These are phyloP conservation scores for Dendrobium nobile DNA, from an alignment of 106 monocot species.

Conservation along the genomic window DNA sequence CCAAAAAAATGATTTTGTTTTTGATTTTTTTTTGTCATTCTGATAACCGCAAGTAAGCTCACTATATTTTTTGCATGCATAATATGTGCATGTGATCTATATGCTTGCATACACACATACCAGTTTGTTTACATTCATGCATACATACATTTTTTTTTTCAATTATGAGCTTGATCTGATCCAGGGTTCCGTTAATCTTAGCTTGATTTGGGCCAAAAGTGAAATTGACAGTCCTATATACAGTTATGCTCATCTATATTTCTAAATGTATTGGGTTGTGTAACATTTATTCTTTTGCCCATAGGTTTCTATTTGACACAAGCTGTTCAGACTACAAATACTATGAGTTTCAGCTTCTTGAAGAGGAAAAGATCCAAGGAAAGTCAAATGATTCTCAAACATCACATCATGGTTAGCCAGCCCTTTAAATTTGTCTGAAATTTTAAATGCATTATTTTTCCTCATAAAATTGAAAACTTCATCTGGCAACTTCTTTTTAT, in stretches of 20 bases:
- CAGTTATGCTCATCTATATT: background rate
- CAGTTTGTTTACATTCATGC: background rate
- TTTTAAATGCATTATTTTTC: background rate
- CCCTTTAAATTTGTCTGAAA: background rate
- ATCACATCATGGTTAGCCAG: slow-evolving; percentile 35
- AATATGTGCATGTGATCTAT: background rate
- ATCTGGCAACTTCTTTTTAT: background rate
- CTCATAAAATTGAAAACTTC: background rate
- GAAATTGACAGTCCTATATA: background rate
- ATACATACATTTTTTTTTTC: background rate
- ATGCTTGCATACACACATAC: background rate
- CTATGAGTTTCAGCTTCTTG: slow-evolving; percentile 62
- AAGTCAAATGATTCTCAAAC: slow-evolving; percentile 53
- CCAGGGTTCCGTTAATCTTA: background rate
- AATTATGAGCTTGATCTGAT: background rate
- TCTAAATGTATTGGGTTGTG: background rate
- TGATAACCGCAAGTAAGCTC: too few species aligned
- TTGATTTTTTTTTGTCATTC: too few species aligned
- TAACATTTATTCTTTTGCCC: slow-evolving; percentile 7
- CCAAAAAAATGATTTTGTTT: too few species aligned
- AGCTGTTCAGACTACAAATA: slow-evolving; percentile 85
- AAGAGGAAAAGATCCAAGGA: slow-evolving; percentile 65
- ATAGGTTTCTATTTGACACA: slow-evolving; percentile 90
- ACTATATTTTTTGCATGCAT: too few species aligned
- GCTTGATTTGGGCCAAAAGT: background rate